Base-by-base conservation (phyloP, 2,329 filamentous ascomycete genomes). In the Aspergillus ochraceus region DNA sequence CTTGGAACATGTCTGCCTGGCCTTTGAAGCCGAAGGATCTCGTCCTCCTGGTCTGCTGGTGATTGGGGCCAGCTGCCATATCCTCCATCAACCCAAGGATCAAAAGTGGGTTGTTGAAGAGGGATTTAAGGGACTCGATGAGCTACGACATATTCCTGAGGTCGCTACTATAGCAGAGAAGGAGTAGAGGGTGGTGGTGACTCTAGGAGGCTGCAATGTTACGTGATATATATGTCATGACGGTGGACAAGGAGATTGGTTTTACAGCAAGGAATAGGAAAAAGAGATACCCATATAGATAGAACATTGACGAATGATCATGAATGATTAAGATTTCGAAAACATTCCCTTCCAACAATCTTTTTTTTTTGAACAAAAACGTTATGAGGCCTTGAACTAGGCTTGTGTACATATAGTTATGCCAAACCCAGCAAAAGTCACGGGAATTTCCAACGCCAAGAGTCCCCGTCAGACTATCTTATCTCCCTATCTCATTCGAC, bases 21-120 rank as follows among this genome's bases (percentile, higher is more conserved):
- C 95, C 0, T 88, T 99, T 50, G 92, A 97, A 73, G 87, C 90
- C 53, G 92, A 96, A 70, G 95, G 95, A 0, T 95, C 90, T 66
- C 82, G 94, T 39, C 95, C 95, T 14, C 95, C 95, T 0, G 95
- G 95, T 0, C 74, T 99, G 60, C 78, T 99, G 30, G 91, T 98
- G 0, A 88, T 97, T 0, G 95, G 95, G 0, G 81, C 84, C 50
- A 90, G 92, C 3, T 99, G 95, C 68, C 89, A 91, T 70, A 91
- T 92, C 5, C 75, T 98, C 59, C 84, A 88, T 63, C 79, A 81
- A 22, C 81, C 84, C 39, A 79, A 77, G 58, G 84, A 83, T 2
- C 83, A 86, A 68, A 86, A 86, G 59, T 97, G 94, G 94, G 79
- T 83, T 0, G 90, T 97, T 0, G 92, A 97, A 74, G 93, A 97